Evolutionary conservation across 2,329 filamentous ascomycete genomes (phyloP).

Genomic region (Decorospora gaudefroyi): DNA sequence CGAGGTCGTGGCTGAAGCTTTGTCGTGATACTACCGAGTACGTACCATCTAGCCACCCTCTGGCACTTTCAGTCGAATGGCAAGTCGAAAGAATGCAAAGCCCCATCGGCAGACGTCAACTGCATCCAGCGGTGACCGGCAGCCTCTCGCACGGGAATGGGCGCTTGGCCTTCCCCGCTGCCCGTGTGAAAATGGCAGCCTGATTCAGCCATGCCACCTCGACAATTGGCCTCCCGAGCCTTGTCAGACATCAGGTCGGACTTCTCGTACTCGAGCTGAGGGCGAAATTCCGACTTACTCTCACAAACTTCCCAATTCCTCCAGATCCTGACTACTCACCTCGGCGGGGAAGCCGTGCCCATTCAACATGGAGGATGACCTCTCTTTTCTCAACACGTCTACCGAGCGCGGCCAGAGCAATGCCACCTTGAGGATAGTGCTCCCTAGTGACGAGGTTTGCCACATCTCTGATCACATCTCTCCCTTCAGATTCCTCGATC

Average conservation of each 20-base stretch:
- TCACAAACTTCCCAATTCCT: not conserved
- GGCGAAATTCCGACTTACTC: not conserved
- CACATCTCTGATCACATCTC: slow-evolving; percentile 43
- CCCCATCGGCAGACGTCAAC: not conserved
- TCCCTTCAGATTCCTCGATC: slow-evolving; percentile 37
- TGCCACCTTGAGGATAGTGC: slow-evolving; percentile 41
- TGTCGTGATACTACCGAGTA: no score
- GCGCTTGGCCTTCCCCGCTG: slow-evolving; percentile 7
- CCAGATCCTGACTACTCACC: not conserved
- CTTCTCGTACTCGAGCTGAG: slow-evolving; percentile 1
- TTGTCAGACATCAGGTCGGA: slow-evolving; percentile 13
- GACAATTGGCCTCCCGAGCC: slow-evolving; percentile 12
- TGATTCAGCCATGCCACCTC: slow-evolving; percentile 13
- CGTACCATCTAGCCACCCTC: no score
- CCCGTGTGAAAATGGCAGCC: slow-evolving; percentile 15
- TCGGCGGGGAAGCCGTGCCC: not conserved
- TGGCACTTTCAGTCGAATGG: no score
- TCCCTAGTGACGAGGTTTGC: slow-evolving; percentile 37
- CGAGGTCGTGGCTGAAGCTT: slow-evolving; percentile 21
- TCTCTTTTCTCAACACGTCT: slow-evolving; percentile 28
- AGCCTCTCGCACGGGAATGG: not conserved
- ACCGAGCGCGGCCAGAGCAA: slow-evolving; percentile 16
- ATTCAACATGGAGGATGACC: slow-evolving; percentile 30
- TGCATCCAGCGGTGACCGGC: not conserved
- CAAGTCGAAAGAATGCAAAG: no score